Base-by-base conservation (phyloP, 2,329 filamentous ascomycete genomes). In the Colletotrichum falcatum region DNA sequence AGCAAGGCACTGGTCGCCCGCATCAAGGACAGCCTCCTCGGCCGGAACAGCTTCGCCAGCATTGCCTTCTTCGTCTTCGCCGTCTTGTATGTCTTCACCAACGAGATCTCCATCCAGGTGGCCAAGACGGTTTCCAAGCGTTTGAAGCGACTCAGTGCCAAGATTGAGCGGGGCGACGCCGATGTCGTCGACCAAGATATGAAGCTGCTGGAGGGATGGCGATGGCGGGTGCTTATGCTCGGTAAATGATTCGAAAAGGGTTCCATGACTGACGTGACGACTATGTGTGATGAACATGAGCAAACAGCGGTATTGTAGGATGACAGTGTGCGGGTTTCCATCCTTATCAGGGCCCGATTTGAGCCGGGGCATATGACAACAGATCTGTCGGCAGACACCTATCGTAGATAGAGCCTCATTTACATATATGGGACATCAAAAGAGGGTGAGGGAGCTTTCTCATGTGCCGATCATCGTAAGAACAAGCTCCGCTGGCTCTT, bases 71-170 rank as follows among this genome's bases (percentile, higher is more conserved):
- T 89, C 39, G 86, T 89, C 3, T 85, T 89, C 72, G 84, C 86
- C 2, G 84, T 88, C 26, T 78, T 89, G 48, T 89, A 88, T 76
- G 83, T 89, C 16, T 90, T 90, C 72, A 83, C 85, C 74, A 88
- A 87, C 75, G 88, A 90, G 76, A 87, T 90, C 26, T 82, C 85
- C 62, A 76, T 89, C 56, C 83, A 87, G 5, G 86, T 88, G 4
- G 86, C 86, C 14, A 82, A 81, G 74, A 89, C 87, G 5, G 77
- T 88, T 23, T 80, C 82, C 37, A 86, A 84, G 76, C 79, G 87
- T 35, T 75, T 89, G 58, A 86, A 83, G 78, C 81, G 81, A 56
- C 81, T 89, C 9, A 78, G 79, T 35, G 75, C 79, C 30, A 83
- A 84, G 74, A 79, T 89, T 20, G 85, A 88, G 75, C 75, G 80